Evolutionary conservation across 805 yeast genomes (phyloP), one percentile per base, ranked within the genome.

Genomic region (Cyberlindnera petersonii): DNA sequence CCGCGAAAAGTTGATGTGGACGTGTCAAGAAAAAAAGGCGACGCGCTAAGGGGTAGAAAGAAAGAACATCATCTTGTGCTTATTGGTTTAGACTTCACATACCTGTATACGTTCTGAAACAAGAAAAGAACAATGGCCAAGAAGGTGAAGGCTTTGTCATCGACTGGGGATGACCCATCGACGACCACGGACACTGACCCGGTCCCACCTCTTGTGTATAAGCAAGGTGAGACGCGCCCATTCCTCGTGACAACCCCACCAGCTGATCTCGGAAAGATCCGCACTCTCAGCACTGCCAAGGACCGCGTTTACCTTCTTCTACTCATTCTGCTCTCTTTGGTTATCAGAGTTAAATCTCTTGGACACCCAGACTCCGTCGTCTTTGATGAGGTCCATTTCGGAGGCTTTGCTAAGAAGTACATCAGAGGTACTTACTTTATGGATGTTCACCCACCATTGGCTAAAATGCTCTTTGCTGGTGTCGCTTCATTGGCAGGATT

Each of bases 321-420:
- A 13, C 64, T 86, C 37, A 53, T 75, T n/a, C 49, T 70, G 2
- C 49, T 79, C 26, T 74, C 95, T 0, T 45, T 69, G 10, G 52
- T 61, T 33, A 73, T 86, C 35, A 77, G 99, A 50, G 67, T 83
- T 37, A 66, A 69, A 48, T 66, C 72, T 38, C 66, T 93, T 42
- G 66, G 73, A 20, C 56, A 65, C 46, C 99, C 99, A 27, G 64
- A 78, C 52, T 77, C 89, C 21, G 94, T 88, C 26, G 95, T 91
- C 10, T 86, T 86, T 49, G 96, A 88, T 61, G 98, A 91, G 61
- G 93, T 85, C 28, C 95, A 86, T 63, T 93, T 93, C 55, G 98
- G 98, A 40, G 94, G 94, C n/a, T 93, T 91, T 65, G 95, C 96
- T 23, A 73, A 82, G 42, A 79, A 85, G 62, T 93, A 88, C 65